A percentile compares a stretch with the other conserved stretches of the same genome.
Evolutionary conservation across 2,329 filamentous ascomycete species (phyloP).

Genomic region (Aspergillus pseudotamarii): DNA sequence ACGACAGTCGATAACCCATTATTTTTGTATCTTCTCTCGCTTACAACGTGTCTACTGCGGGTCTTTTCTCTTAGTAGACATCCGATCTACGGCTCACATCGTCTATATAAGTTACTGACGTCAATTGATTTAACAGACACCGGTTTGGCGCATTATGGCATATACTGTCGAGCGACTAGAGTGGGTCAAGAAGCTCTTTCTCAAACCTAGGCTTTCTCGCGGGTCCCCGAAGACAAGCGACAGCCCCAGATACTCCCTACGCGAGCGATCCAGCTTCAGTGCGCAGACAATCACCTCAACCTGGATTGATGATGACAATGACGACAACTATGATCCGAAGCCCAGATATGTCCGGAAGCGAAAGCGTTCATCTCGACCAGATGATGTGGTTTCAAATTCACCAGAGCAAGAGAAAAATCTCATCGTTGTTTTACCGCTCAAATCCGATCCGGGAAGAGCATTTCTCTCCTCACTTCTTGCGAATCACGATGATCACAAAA

Average conservation of each 20-base stretch:
- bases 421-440: background rate
- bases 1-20: too few species aligned
- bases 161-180: conserved; percentile 5
- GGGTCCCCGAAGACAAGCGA: background rate
- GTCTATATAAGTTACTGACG: too few species aligned
- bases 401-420: background rate
- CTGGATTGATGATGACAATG: conserved; percentile 40
- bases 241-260: conserved; percentile 16
- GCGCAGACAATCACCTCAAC: conserved; percentile 15
- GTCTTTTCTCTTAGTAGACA: too few species aligned
- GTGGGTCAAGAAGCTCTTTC: conserved; percentile 8
- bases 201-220: background rate
- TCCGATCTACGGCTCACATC: too few species aligned
- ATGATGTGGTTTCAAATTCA: conserved; percentile 2
- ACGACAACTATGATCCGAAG: conserved; percentile 36
- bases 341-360: background rate
- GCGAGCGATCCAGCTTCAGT: conserved; percentile 10
- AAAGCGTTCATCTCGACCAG: background rate
- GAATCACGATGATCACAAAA: conserved; percentile 5
- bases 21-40: too few species aligned
- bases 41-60: too few species aligned
- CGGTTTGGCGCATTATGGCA: background rate
- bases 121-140: background rate
- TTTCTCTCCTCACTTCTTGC: conserved; percentile 10
- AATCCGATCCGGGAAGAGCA: background rate